Evolutionary conservation across 179 eudicot species (phyloP), one percentile per base, ranked within the genome.

Genomic region (Drosera spatulata): DNA sequence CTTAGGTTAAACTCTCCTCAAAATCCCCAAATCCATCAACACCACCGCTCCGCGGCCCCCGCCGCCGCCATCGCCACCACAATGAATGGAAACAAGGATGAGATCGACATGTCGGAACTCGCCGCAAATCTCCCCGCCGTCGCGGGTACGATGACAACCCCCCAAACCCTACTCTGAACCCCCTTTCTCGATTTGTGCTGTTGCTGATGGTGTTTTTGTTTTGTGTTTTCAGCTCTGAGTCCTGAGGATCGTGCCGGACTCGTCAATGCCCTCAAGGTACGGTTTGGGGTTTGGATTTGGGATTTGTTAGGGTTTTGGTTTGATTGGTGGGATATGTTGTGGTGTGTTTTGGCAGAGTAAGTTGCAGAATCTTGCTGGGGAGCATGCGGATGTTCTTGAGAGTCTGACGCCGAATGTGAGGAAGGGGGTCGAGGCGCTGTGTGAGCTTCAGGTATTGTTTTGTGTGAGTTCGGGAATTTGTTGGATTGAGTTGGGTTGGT

Each of bases 401-500:
- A 71, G 58, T 12, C 69, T 82, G 39, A 59, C 87, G n/a, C 83
- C 82, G 0, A 69, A 55, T 2, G 87, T 85, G 41, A 71, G 69
- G 64, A 80, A 82, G 61, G 85, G 91, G 52, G 91, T 85, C 10
- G 83, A 78, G 45, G 80, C 55, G 53, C 75, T 85, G 59, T 68
- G 78, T 61, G 77, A 78, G 66, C 63, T 85, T 39, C 91, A 85
- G 91, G 91, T 70, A 41, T 50, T 47, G 14, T 43, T 22, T 22
- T 22, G 45, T 7, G 6, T 43, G 8, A 43, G 5, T 43, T 43
- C 8, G 45, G 45, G 45, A 43, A 4, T 43, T 43, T 43, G 8
- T 7, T 43, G 5, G 5, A 43, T 43, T 43, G 74, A 40, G 38
- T 41, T 61, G 77, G 63, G 10, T 64, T 39, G 10, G 70, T 14